phyloP scores from a whole-genome alignment of 805 yeast genomes.

The Torulaspora franciscae region DNA sequence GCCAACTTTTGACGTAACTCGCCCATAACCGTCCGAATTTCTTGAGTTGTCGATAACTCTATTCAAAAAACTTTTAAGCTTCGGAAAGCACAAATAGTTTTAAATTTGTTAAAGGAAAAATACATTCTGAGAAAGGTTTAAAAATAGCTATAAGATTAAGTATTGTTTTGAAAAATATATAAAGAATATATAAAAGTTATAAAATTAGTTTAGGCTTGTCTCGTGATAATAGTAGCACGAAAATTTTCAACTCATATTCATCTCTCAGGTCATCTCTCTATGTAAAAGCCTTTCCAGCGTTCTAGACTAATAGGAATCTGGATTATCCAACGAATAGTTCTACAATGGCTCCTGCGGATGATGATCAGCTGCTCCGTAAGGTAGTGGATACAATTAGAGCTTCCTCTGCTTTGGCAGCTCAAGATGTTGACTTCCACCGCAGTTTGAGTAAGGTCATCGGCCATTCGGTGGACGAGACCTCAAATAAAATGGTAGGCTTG shows the following conservation, averaged over 20 bases:
- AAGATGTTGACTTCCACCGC: slow-evolving; percentile 72
- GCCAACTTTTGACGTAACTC: neutral
- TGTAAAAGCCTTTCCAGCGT: neutral
- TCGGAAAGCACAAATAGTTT: slow-evolving; percentile 5
- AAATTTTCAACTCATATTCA: neutral
- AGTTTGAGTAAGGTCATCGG: slow-evolving; percentile 52
- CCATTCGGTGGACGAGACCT: slow-evolving; percentile 38
- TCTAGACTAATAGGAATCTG: neutral
- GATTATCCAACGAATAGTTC: neutral
- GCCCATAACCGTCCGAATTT: neutral
- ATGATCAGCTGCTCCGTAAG: slow-evolving; percentile 7
- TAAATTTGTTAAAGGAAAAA: too few relatives aligned
- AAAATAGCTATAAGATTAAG: too few relatives aligned
- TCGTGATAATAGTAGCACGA: neutral
- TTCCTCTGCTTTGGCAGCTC: slow-evolving; percentile 64
- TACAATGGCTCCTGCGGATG: neutral
- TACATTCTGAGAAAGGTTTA: too few relatives aligned
- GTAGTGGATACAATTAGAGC: slow-evolving; percentile 47
- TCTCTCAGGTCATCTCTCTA: neutral
- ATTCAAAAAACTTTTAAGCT: neutral
- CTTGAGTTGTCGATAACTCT: neutral
- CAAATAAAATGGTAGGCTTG: slow-evolving; percentile 41
- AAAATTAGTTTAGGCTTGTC: too few relatives aligned
- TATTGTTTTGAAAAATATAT: too few relatives aligned
- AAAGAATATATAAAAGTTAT: too few relatives aligned